Evolutionary conservation across 1,284 basidiomycete genomes (phyloP).

Genomic region (Cutaneotrichosporon arboriforme): DNA sequence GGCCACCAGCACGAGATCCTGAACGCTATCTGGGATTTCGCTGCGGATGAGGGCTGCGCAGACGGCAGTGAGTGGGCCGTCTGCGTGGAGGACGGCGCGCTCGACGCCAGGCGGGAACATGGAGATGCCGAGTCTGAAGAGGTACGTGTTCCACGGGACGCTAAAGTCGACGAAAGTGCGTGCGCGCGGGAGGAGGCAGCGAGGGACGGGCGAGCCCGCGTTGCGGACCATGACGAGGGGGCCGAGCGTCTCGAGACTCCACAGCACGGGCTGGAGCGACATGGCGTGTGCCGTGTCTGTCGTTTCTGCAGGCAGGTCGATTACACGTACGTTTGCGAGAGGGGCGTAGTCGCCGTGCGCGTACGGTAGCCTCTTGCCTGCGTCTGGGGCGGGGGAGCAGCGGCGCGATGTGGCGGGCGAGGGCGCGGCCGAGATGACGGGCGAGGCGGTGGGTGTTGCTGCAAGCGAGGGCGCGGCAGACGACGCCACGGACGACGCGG

Average conservation of each 20-base stretch:
- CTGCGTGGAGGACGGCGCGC: neutral
- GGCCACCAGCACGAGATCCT: too few relatives aligned
- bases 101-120: neutral
- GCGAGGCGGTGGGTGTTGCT: too few relatives aligned
- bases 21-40: too few relatives aligned
- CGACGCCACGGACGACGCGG: too few relatives aligned
- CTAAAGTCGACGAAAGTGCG: constrained; percentile 2
- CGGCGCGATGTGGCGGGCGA: neutral
- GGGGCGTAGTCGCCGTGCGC: too few relatives aligned
- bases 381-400: too few relatives aligned
- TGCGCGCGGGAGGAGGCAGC: neutral
- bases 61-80: neutral
- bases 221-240: constrained; percentile 1
- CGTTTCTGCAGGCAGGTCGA: neutral
- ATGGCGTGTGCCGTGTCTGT: neutral
- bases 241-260: neutral
- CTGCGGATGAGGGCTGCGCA: too few relatives aligned
- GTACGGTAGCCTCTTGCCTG: too few relatives aligned
- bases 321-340: neutral
- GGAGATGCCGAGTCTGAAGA: neutral
- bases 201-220: neutral
- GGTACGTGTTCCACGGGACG: constrained; percentile 2
- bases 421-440: neutral
- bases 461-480: too few relatives aligned
- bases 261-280: neutral